phyloP scores from a whole-genome alignment of 331 rosid genomes.

The Rosa hybrid region DNA sequence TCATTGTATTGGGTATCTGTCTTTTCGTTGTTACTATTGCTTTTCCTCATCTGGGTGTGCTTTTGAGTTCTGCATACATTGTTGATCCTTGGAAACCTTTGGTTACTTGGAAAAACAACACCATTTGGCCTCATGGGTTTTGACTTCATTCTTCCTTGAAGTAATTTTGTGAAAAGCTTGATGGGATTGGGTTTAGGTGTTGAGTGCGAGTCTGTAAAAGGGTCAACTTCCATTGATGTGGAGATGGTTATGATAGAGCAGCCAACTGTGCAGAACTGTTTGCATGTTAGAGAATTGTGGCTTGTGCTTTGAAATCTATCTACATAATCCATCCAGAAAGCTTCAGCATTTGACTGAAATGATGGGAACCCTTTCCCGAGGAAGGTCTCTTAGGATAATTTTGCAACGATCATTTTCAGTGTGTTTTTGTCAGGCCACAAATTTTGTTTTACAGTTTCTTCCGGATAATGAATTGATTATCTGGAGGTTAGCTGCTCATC shows the following conservation, averaged over 20 bases:
- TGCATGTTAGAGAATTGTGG: constrained; percentile 7
- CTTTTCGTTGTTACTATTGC: constrained; percentile 5
- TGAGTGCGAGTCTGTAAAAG: neutral
- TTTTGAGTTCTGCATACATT: constrained; percentile 9
- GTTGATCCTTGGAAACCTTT: neutral
- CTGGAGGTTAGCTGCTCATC: neutral
- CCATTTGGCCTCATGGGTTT: neutral
- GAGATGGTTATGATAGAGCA: neutral
- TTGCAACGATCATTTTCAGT: neutral
- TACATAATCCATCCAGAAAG: neutral
- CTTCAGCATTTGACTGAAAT: constrained; percentile 4
- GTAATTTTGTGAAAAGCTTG: neutral
- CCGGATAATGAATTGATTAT: neutral
- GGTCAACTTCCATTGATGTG: neutral
- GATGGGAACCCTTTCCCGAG: neutral
- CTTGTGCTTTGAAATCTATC: neutral
- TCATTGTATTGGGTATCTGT: constrained; percentile 11
- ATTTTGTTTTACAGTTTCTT: neutral
- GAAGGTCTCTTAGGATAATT: neutral
- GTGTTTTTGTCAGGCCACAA: neutral
- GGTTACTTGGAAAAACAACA: neutral
- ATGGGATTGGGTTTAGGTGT: neutral
- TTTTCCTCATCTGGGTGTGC: constrained; percentile 21
- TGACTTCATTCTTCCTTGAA: neutral
- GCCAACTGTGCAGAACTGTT: neutral